A percentile compares a stretch with the other conserved stretches of the same genome.
Conservation (phyloP, 805 yeast species). For the Saccharomycopsis oosterbeekiorum region DNA sequence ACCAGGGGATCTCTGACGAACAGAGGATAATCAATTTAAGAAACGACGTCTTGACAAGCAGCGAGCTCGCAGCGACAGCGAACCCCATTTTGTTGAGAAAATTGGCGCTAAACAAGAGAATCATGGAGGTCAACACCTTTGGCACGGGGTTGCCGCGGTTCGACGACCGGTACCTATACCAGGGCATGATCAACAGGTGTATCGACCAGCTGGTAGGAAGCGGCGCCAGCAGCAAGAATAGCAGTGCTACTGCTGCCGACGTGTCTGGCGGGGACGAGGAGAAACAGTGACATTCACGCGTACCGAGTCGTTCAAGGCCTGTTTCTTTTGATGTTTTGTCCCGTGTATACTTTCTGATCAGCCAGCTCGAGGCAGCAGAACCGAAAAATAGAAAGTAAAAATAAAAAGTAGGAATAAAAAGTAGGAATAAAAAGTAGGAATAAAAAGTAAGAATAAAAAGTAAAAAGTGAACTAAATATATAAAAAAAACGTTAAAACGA, state of each 20-base stretch:
- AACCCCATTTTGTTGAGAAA: not conserved
- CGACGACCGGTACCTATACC: not conserved
- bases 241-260: too few species aligned
- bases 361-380: too few species aligned
- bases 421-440: too few species aligned
- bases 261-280: not conserved
- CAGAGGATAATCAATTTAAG: not conserved
- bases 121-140: not conserved
- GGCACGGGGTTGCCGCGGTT: not conserved
- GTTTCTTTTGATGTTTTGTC: too few species aligned
- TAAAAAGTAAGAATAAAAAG: too few species aligned
- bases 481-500: too few species aligned
- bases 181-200: not conserved
- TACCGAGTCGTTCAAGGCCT: too few species aligned
- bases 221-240: not conserved
- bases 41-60: not conserved
- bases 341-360: too few species aligned
- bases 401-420: too few species aligned
- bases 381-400: too few species aligned
- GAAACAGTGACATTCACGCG: too few species aligned
- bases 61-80: not conserved
- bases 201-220: not conserved
- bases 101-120: not conserved
- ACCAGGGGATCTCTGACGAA: not conserved
- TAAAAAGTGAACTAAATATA: too few species aligned